Conservation (phyloP, 495 filamentous ascomycete genomes). For the Friedmanniomyces simplex region DNA sequence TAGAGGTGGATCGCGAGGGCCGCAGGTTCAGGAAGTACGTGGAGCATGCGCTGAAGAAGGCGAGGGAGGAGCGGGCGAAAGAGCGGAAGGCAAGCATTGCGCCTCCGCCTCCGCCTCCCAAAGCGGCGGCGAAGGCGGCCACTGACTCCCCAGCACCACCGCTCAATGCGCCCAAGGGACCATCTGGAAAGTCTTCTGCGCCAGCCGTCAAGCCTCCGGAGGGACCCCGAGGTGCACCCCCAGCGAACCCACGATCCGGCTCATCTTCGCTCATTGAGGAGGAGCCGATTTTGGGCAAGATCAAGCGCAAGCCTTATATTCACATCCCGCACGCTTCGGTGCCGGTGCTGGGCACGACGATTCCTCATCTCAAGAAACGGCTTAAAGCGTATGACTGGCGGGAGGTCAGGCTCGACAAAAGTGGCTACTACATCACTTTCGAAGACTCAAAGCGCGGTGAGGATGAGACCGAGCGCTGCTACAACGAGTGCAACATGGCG, state of each 20-base stretch:
- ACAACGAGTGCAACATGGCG: slow-evolving; percentile 56
- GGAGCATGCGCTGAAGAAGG: slow-evolving; percentile 55
- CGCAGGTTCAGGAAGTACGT: slow-evolving; percentile 64
- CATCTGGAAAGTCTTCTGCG: slow-evolving; percentile 52
- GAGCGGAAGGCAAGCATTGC: slow-evolving; percentile 10
- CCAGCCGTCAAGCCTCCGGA: slow-evolving; percentile 37
- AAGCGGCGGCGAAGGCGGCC: slow-evolving; percentile 2
- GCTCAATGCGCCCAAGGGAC: slow-evolving; percentile 49
- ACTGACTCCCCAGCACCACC: slow-evolving; percentile 20
- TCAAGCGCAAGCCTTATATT: slow-evolving; percentile 81
- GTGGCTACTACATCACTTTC: slow-evolving; percentile 87
- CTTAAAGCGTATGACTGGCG: slow-evolving; percentile 67
- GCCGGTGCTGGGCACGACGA: slow-evolving; percentile 72
- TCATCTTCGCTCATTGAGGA: slow-evolving; percentile 46
- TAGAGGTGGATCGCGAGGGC: slow-evolving; percentile 83
- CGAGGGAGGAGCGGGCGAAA: slow-evolving; percentile 40
- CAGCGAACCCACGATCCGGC: slow-evolving; percentile 36
- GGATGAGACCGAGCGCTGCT: slow-evolving; percentile 68
- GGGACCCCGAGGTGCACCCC: slow-evolving; percentile 34
- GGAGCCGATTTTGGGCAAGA: slow-evolving; percentile 49
- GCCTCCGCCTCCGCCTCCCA: slow-evolving; percentile 5
- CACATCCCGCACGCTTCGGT: slow-evolving; percentile 80
- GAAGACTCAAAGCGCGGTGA: slow-evolving; percentile 64
- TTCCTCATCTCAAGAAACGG: slow-evolving; percentile 77
- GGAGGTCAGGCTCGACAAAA: slow-evolving; percentile 67